Conservation (phyloP, 805 yeast species). For the Metschnikowia similis region DNA sequence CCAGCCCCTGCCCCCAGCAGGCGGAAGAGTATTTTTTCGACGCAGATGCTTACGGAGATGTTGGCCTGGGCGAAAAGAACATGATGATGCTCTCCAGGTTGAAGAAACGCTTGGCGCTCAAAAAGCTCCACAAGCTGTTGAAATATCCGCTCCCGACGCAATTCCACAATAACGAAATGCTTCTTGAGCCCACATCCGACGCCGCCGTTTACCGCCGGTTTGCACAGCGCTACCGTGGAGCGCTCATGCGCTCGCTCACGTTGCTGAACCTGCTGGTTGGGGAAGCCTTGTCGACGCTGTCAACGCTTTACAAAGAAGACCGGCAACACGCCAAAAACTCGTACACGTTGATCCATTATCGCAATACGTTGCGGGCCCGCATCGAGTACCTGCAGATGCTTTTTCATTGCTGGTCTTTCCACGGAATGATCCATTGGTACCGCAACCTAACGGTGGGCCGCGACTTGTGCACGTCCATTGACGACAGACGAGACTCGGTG, state of each 20-base stretch:
- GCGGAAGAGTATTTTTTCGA: constrained; percentile 20
- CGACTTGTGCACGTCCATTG: constrained; percentile 31
- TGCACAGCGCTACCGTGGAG: constrained; percentile 20
- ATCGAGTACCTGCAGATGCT: constrained; percentile 37
- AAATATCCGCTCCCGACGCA: constrained; percentile 14
- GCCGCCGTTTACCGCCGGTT: constrained; percentile 16
- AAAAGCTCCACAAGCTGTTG: constrained; percentile 15
- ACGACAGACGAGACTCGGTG: constrained; percentile 20
- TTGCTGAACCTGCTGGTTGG: constrained; percentile 30
- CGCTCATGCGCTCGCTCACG: constrained; percentile 25
- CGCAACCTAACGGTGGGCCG: constrained; percentile 31
- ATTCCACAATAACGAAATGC: constrained; percentile 27
- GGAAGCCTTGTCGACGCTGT: constrained; percentile 32
- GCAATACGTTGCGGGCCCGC: constrained; percentile 34
- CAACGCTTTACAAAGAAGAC: constrained; percentile 24
- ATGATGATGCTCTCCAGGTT: constrained; percentile 17
- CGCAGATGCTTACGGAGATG: constrained; percentile 32
- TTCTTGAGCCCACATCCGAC: constrained; percentile 36
- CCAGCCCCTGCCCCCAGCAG: constrained; percentile 1
- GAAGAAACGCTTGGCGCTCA: constrained; percentile 16
- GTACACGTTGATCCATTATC: constrained; percentile 19
- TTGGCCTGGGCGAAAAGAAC: not conserved
- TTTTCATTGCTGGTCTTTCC: constrained; percentile 40
- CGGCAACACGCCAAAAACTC: constrained; percentile 4
- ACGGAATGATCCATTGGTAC: constrained; percentile 37